Base-by-base conservation (phyloP, 306 rosid genomes). In the Quercus dentata region DNA sequence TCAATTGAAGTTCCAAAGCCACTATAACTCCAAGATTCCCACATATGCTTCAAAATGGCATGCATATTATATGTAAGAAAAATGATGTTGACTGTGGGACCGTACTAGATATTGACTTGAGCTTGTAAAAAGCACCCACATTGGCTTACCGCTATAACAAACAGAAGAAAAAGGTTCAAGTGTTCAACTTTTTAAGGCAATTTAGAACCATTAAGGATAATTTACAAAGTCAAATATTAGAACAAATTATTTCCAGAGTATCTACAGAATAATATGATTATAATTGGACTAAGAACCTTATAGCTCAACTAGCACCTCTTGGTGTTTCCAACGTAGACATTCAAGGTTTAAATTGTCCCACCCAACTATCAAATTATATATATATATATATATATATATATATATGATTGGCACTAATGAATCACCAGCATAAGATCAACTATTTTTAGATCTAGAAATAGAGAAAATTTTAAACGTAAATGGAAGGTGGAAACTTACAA, bases 401-500 rank as follows among this genome's bases (percentile, higher is more conserved):
- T 25, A 25, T 27, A 27, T 1, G 28, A 27, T 27, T 27, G 25
- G 72, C n/a, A 68, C 4, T 68, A 38, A 19, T 35, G 21, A 35
- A 28, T 23, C 72, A 68, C 52, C 10, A 9, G 72, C 27, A 68
- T 35, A 68, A 68, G 49, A 68, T 35, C 17, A 5, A 6, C 72
- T 35, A 19, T 10, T 33, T 35, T 67, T 67, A 67, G 52, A 33
- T 67, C 72, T 35, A 10, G 52, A 67, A 1, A 35, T 31, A 35
- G 52, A 33, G 7, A 27, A 63, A 68, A 68, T 18, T n/a, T 35
- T 4, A 41, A 56, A 67, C 6, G 31, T 38, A 65, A 33, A 80
- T 31, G 52, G 51, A 23, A 44, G 15, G 25, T 13, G 2, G 25
- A 61, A 31, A 89, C 99, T 89, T 80, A 96, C 99, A 74, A 96